Evolutionary conservation across 208 protist genomes (phyloP).

Genomic region (Phytomonas sp.): DNA sequence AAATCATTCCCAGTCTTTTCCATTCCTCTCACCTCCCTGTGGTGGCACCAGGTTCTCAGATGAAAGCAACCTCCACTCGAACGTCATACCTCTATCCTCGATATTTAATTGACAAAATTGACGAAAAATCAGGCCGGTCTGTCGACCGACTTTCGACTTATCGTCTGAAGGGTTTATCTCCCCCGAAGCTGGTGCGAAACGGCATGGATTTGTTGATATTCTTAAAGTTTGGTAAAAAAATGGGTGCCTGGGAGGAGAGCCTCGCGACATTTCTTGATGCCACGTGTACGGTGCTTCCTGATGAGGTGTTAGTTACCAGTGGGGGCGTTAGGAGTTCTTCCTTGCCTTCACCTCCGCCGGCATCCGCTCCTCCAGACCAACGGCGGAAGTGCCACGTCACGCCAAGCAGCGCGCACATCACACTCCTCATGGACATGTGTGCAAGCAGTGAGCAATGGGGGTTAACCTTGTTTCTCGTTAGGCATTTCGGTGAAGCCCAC

Average conservation of each 20-base stretch:
- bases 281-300: slow-evolving; percentile 16
- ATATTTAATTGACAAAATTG: neutral
- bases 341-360: slow-evolving; percentile 1
- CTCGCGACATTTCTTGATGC: slow-evolving; percentile 38
- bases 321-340: neutral
- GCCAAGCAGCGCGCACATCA: slow-evolving; percentile 36
- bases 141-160: neutral
- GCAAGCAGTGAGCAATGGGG: slow-evolving; percentile 38
- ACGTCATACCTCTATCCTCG: neutral
- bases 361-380: neutral
- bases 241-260: slow-evolving; percentile 68
- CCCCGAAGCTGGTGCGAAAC: slow-evolving; percentile 32
- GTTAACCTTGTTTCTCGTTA: slow-evolving; percentile 31
- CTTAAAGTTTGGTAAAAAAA: slow-evolving; percentile 37
- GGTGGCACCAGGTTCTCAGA: neutral
- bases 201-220: slow-evolving; percentile 63
- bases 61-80: neutral
- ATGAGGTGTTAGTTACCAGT: slow-evolving; percentile 6
- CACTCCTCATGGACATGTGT: slow-evolving; percentile 44
- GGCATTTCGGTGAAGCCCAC: slow-evolving; percentile 29
- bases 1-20: slow-evolving; percentile 19
- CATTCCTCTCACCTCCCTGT: neutral
- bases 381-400: slow-evolving; percentile 12
- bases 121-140: neutral
- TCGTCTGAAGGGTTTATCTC: neutral